Evolutionary conservation across 192 early-diverging fungal species (phyloP).

Genomic region (Neocallimastix lanati): DNA sequence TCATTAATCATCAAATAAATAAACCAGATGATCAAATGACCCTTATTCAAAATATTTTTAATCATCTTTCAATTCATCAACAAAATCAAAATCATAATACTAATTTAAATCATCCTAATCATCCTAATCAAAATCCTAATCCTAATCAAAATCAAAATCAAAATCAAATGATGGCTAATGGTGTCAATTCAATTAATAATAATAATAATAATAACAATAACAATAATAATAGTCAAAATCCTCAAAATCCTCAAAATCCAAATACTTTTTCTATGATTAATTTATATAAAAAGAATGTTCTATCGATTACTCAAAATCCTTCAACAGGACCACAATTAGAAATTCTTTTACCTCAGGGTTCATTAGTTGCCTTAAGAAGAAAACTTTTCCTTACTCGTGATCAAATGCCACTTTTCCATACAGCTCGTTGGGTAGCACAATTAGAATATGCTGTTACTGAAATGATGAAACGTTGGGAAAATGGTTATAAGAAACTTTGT

Average conservation of each 20-base stretch:
- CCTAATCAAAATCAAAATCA: too few relatives aligned
- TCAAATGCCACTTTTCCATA: conserved; percentile 68
- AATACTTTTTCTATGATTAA: not conserved
- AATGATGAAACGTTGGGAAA: not conserved
- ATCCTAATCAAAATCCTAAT: too few relatives aligned
- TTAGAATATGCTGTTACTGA: conserved; percentile 23
- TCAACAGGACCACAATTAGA: not conserved
- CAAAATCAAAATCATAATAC: too few relatives aligned
- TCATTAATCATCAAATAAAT: not conserved
- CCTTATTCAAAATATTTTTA: not conserved
- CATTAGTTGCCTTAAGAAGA: conserved; percentile 10
- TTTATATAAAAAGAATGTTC: not conserved
- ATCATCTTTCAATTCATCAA: not conserved
- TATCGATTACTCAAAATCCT: not conserved
- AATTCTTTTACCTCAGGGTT: conserved; percentile 3
- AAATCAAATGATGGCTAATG: not conserved
- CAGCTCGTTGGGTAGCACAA: conserved; percentile 62
- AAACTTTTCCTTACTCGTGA: conserved; percentile 63
- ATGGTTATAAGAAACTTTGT: not conserved
- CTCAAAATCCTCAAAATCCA: not conserved
- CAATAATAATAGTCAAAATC: too few relatives aligned
- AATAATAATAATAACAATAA: too few relatives aligned
- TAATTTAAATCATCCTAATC: too few relatives aligned
- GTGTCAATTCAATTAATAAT: not conserved
- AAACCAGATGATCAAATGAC: not conserved